These are phyloP conservation scores for Piromyces sp. DNA, from an alignment of 192 early-diverging fungal species.

Conservation along the genomic window DNA sequence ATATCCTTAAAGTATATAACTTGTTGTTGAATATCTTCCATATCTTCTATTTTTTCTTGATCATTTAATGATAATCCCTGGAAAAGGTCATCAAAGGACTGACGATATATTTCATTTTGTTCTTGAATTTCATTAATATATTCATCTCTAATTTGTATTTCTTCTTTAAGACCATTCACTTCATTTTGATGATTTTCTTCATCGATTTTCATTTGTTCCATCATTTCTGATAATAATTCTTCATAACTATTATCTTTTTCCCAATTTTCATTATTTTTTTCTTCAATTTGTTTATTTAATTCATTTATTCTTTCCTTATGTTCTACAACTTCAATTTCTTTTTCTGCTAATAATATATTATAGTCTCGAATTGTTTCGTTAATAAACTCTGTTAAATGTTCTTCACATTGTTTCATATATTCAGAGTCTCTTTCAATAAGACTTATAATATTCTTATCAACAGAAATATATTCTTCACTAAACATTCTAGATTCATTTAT, in stretches of 20 bases:
- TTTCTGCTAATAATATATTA: background rate
- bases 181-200: background rate
- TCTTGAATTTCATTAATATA: background rate
- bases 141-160: background rate
- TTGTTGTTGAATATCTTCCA: background rate
- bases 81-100: background rate
- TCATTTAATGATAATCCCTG: background rate
- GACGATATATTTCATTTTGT: background rate
- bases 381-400: background rate
- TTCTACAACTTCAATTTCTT: background rate
- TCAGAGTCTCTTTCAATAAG: background rate
- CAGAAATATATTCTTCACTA: background rate
- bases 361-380: background rate
- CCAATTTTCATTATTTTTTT: background rate
- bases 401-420: background rate
- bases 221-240: background rate
- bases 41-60: background rate
- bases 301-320: background rate
- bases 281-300: background rate
- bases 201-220: background rate
- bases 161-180: background rate
- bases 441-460: background rate
- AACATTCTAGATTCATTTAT: background rate
- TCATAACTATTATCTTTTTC: background rate
- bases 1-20: background rate